Evolutionary conservation across 306 rosid species (phyloP).

Genomic region (Cicer judaicum): DNA sequence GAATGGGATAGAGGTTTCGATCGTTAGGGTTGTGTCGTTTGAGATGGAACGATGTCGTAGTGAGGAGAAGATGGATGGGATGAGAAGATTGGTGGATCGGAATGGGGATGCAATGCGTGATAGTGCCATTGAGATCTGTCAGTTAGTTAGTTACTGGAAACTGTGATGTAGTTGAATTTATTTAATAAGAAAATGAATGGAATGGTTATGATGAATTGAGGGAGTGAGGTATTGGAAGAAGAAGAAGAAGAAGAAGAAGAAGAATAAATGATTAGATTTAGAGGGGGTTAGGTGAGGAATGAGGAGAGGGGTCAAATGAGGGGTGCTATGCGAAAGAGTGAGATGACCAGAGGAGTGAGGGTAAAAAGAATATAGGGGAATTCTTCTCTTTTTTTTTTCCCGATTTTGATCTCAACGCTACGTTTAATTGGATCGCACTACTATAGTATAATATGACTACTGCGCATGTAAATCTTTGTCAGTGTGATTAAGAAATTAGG

Average conservation of each 20-base stretch:
- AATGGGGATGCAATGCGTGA: constrained; percentile 49
- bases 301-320: background rate
- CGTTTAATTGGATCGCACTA: too few species aligned
- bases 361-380: too few species aligned
- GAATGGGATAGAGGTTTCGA: constrained; percentile 84
- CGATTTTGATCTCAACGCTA: too few species aligned
- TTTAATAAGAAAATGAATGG: background rate
- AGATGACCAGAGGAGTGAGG: too few species aligned
- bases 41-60: constrained; percentile 64
- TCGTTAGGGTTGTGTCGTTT: constrained; percentile 54
- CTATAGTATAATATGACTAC: too few species aligned
- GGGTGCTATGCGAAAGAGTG: background rate
- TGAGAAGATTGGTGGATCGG: constrained; percentile 56
- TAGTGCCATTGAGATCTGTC: constrained; percentile 63
- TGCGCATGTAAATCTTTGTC: too few species aligned
- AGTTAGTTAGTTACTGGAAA: constrained; percentile 9
- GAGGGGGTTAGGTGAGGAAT: constrained; percentile 14
- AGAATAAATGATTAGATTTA: background rate
- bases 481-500: too few species aligned
- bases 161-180: background rate
- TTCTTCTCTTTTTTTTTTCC: background rate
- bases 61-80: constrained; percentile 50
- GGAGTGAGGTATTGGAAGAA: too few species aligned
- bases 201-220: background rate
- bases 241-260: background rate